Conservation (phyloP, 2,329 filamentous ascomycete genomes). For the Ceratocystis cubensis region DNA sequence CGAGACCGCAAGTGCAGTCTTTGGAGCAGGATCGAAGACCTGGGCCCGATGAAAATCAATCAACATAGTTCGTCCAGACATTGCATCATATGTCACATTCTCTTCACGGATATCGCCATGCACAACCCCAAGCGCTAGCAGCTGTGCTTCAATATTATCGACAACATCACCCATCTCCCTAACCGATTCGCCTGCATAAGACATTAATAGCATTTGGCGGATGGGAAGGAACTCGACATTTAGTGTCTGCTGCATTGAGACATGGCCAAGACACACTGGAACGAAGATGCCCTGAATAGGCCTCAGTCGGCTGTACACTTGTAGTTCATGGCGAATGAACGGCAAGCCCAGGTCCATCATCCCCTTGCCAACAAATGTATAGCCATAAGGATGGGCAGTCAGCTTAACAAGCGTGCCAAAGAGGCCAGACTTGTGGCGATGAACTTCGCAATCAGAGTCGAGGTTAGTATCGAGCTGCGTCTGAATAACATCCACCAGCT, state of each 20-base stretch:
- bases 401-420: conserved; percentile 1
- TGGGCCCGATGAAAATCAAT: too few species aligned
- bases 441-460: not conserved
- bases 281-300: not conserved
- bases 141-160: too few species aligned
- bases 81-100: too few species aligned
- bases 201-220: too few species aligned
- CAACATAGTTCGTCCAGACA: too few species aligned
- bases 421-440: not conserved
- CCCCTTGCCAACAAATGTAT: conserved; percentile 10
- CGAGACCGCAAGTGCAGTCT: too few species aligned
- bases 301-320: not conserved
- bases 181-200: too few species aligned
- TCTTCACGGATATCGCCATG: too few species aligned
- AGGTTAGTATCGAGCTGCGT: not conserved
- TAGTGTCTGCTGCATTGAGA: not conserved
- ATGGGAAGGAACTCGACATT: not conserved
- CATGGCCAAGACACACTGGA: not conserved
- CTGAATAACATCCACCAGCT: not conserved
- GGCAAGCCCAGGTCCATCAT: not conserved
- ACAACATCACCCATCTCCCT: too few species aligned
- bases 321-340: not conserved
- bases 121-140: too few species aligned
- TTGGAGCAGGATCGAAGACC: too few species aligned
- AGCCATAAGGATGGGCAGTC: not conserved